Evolutionary conservation across 371 early-diverging fungal genomes (phyloP), one percentile per base, ranked within the genome.

Genomic region (Actinomucor elegans): DNA sequence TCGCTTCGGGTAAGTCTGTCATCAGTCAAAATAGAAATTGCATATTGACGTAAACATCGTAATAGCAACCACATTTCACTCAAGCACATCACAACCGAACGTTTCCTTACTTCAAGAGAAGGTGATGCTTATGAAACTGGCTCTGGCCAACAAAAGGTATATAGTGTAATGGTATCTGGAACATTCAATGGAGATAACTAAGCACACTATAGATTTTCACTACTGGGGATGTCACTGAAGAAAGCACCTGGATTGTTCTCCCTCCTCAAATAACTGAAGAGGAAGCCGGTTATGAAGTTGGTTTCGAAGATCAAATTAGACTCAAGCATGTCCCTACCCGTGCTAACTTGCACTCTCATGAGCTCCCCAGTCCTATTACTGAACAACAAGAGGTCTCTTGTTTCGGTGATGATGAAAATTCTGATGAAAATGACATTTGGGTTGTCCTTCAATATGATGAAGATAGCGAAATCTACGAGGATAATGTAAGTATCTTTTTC

Each of bases 401-500:
- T 35, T 84, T 70, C 42, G 86, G 84, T 47, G 64, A 75, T 55
- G 71, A 73, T 29, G 46, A 60, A 20, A 42, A 52, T 6, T 64
- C 69, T 14, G 85, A 86, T 53, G 69, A 79, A 20, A 85, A 85
- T 51, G 86, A 86, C 50, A 53, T 77, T 42, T 86, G 86, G 86
- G 45, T 67, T 5, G 66, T 86, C 26, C 73, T 80, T 35, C 71
- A 73, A 45, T 40, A 44, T 27, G 63, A 57, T 23, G 52, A 57
- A 37, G 63, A 57, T 34, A 45, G 57, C n/a, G 55, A 73, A 8
- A 71, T 66, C 24, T 69, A 76, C 24, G 73, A 73, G 42, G 63
- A 50, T 46, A 63, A 48, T 42, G 51, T 32, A 21, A 46, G 12
- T 44, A 24, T 42, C 26, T n/a, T 26, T 36, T n/a, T n/a, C n/a